Percentiles rank a stretch among this genome's conserved stretches.
These are phyloP conservation scores for Aurifilum marmelostoma DNA, from an alignment of 2,329 filamentous ascomycete genomes.

Conservation along the genomic window DNA sequence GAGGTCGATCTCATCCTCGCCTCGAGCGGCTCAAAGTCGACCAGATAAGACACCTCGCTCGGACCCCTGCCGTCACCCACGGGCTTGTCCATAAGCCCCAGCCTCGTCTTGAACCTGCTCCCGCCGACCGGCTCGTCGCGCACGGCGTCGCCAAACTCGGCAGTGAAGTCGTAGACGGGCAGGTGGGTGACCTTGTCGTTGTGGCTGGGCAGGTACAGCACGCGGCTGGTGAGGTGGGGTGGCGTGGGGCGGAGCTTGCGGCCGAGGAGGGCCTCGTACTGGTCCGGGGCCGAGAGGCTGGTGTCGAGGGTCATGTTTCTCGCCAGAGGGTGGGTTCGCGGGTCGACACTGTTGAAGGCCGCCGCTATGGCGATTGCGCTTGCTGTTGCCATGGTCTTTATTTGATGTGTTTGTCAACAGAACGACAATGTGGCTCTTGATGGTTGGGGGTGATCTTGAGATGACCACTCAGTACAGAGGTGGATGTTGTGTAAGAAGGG, in stretches of 20 bases:
- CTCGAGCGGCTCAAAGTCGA: constrained; percentile 26
- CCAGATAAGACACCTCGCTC: constrained; percentile 24
- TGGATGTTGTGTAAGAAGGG: too few species aligned
- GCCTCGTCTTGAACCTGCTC: constrained; percentile 27
- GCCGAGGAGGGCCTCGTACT: constrained; percentile 24
- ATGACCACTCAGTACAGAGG: too few species aligned
- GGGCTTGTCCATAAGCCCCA: constrained; percentile 28
- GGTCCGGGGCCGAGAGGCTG: constrained; percentile 17
- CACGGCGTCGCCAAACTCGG: constrained; percentile 20
- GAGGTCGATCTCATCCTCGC: constrained; percentile 13
- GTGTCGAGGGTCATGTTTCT: constrained; percentile 15
- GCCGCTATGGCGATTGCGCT: constrained; percentile 23
- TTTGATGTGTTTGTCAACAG: background rate
- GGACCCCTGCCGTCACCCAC: constrained; percentile 24
- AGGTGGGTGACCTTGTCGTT: constrained; percentile 24
- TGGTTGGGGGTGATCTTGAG: too few species aligned
- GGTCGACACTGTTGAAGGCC: constrained; percentile 17
- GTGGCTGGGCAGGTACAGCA: constrained; percentile 28
- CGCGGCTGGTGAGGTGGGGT: constrained; percentile 17
- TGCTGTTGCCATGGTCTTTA: constrained; percentile 17
- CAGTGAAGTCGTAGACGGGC: constrained; percentile 28
- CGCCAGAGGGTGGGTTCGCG: constrained; percentile 10
- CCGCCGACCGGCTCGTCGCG: constrained; percentile 25
- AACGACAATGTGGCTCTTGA: background rate
- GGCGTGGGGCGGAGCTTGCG: constrained; percentile 25